phyloP scores from a whole-genome alignment of 208 protist genomes.

The Wallacemonas rigidus region DNA sequence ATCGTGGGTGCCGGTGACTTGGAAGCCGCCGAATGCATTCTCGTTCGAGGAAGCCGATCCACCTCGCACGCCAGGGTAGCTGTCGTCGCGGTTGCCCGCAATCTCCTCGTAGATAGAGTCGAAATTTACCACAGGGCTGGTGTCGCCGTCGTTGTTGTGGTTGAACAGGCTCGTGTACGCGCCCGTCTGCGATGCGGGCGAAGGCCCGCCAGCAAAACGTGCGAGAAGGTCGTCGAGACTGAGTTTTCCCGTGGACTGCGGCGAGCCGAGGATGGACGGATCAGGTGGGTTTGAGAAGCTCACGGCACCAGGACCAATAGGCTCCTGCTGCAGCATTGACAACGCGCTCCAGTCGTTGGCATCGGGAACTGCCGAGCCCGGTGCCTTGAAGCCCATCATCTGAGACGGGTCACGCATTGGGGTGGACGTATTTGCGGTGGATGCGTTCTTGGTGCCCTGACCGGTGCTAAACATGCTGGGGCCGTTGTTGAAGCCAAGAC shows the following conservation, averaged over 20 bases:
- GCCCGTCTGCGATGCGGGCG: not conserved
- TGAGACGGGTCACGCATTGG: conserved; percentile 9
- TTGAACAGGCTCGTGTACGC: conserved; percentile 14
- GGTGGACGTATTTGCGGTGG: not conserved
- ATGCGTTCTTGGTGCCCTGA: not conserved
- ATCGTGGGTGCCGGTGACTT: not conserved
- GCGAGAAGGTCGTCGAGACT: conserved; percentile 53
- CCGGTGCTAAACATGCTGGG: conserved; percentile 2
- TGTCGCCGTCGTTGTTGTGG: conserved; percentile 2
- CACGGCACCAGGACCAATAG: not conserved
- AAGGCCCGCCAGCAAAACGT: conserved; percentile 34
- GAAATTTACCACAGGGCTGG: conserved; percentile 30
- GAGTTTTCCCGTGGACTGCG: conserved; percentile 41
- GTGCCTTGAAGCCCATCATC: conserved; percentile 10
- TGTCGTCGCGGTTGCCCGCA: conserved; percentile 22
- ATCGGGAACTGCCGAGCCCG: conserved; percentile 2
- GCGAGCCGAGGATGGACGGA: conserved; percentile 39
- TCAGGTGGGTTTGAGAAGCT: conserved; percentile 1
- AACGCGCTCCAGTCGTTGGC: conserved; percentile 15
- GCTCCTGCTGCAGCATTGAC: conserved; percentile 17
- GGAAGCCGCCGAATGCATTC: not conserved
- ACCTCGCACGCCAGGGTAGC: conserved; percentile 3
- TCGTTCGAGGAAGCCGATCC: not conserved
- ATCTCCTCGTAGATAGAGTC: conserved; percentile 60
- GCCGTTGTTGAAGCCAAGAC: conserved; percentile 4